Base-by-base conservation (phyloP, 1,139 yeast genomes). In the Scheffersomyces segobiensis region DNA sequence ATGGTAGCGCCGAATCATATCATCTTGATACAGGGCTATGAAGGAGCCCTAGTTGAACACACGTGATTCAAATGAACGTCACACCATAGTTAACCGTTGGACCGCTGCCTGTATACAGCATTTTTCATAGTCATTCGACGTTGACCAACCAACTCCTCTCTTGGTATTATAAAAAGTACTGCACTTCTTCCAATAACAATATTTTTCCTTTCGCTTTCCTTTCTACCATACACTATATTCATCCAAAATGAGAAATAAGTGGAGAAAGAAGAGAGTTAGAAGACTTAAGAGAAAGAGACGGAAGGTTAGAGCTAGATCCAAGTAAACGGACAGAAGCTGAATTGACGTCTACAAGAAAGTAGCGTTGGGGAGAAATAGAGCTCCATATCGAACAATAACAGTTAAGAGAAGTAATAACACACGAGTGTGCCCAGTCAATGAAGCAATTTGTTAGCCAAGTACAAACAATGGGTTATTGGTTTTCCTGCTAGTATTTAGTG, bases 211-310 rank as follows among this genome's bases (percentile, higher is more conserved):
- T 52, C 59, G 55, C 56, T 55, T 56, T 55, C 52, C 57, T 50
- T 52, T 54, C 53, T 55, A 50, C 61, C 63, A 63, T 60, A 67
- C 71, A 68, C 71, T 69, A 66, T 32, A 68, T 69, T 71, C 73
- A 65, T 72, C 77, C 75, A 79, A 69, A 65, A 89, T 89, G 96
- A 89, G 96, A 88, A 86, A 87, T 84, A 89, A 89, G 88, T 91
- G 97, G 98, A 92, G 97, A 91, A 93, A 93, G 90, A 93, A 93
- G 96, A 92, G 98, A 92, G 96, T 89, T 84, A 92, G 98, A 91
- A 91, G 97, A 91, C 91, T 93, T 80, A 93, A 93, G 90, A 91
- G 97, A 89, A 93, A 93, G 96, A 90, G 98, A 89, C 97, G 98
- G 97, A 92, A 92, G 96, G 97, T 93, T 77, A 91, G 98, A 91